A percentile compares a stretch with the other conserved stretches of the same genome.
Evolutionary conservation across 2,329 filamentous ascomycete genomes (phyloP).

Genomic region (Alternaria arborescens): DNA sequence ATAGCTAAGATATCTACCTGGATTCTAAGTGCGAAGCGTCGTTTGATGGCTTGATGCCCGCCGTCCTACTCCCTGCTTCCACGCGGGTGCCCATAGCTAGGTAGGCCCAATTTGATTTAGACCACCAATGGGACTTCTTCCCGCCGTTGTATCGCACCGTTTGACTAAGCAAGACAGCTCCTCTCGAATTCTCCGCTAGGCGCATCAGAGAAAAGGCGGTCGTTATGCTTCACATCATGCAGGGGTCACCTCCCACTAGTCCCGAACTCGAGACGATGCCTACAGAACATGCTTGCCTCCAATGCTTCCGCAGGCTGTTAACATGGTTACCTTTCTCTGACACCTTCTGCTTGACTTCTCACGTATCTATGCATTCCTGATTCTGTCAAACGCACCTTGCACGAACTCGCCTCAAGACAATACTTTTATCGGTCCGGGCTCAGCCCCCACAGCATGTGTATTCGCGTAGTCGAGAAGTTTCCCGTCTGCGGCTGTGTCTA

Average conservation of each 20-base stretch:
- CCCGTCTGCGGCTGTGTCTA: slow-evolving; percentile 51
- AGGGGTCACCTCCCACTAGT: neutral
- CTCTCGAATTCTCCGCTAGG: neutral
- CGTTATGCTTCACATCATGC: slow-evolving; percentile 1
- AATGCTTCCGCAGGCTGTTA: neutral
- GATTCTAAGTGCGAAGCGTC: slow-evolving; percentile 4
- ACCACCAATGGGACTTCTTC: slow-evolving; percentile 11
- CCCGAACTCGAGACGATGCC: slow-evolving; percentile 6
- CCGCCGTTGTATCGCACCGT: neutral
- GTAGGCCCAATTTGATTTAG: slow-evolving; percentile 4
- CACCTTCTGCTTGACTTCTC: neutral
- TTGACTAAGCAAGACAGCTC: neutral
- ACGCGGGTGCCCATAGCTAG: slow-evolving; percentile 9
- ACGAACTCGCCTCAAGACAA: neutral
- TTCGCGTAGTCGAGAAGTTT: slow-evolving; percentile 48
- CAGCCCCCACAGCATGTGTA: slow-evolving; percentile 40
- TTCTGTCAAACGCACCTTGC: neutral
- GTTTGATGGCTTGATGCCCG: slow-evolving; percentile 11
- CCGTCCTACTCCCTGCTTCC: slow-evolving; percentile 4
- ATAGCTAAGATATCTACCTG: slow-evolving; percentile 6
- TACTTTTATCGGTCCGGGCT: neutral
- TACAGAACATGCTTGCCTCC: neutral
- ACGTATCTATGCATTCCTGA: neutral
- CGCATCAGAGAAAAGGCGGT: neutral
- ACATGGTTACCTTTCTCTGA: neutral